Base-by-base conservation (phyloP, 2,329 filamentous ascomycete species). In the Lasiodiplodia hormozganensis region DNA sequence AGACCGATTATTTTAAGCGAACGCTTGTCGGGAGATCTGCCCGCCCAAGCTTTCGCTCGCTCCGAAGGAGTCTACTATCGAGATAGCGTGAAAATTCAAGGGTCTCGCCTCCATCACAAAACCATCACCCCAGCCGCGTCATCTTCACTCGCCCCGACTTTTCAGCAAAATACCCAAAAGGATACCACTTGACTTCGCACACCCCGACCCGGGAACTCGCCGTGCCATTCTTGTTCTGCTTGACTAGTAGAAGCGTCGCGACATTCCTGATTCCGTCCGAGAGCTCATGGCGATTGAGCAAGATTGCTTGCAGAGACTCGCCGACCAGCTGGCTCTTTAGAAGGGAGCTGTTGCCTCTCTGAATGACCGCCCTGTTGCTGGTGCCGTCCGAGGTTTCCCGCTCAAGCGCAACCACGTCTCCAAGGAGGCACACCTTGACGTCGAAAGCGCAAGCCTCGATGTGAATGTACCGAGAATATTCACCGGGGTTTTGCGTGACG, bases 1-100 rank as follows among this genome's bases (percentile, higher is more conserved):
- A 4, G 25, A 11, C 51, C 21, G 25, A 12, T 25, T 56, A 56
- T 56, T 56, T 56, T 56, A 34, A 56, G 25, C 52, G 52, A 14
- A 10, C 18, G 54, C 31, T 25, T 57, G 16, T 57, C 54, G 54
- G 54, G 54, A 57, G 54, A 57, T 57, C 54, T 36, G 54, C 51
- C 31, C 40, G 34, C 7, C 43, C 43, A 47, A 8, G 14, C 43
- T 21, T n/a, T 47, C 43, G 43, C 8, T 28, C 28, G 28, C 28
- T 28, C 28, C 4, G 28, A 28, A 28, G 28, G 28, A 28, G 28
- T 28, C 28, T 28, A 28, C 28, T 28, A 28, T 28, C 25, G 25
- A 3, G 4, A 8, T 34, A 34, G 31, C 31, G 31, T 34, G 31
- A 34, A 34, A 34, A 34, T 34, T 10, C 6, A 34, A 34, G 18